A percentile compares a stretch with the other conserved stretches of the same genome.
phyloP scores from a whole-genome alignment of 106 monocot species.

The Apostasia ramifera region DNA sequence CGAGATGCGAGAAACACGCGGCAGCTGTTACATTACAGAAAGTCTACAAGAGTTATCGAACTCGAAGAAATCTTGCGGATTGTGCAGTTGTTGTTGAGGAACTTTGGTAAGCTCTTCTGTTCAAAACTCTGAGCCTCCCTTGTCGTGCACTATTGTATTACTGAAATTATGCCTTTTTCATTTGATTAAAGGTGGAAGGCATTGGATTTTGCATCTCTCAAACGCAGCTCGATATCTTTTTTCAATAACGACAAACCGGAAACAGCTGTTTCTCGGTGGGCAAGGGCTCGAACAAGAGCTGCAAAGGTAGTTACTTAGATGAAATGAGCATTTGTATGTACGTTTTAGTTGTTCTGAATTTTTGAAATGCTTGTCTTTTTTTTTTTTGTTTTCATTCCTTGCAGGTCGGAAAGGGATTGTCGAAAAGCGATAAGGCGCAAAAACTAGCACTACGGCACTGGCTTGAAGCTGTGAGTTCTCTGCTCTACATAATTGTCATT shows the following conservation, averaged over 20 bases:
- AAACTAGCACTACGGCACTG: slow-evolving; percentile 73
- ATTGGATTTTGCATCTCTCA: slow-evolving; percentile 67
- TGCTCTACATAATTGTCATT: no score
- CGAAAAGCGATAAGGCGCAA: slow-evolving; percentile 58
- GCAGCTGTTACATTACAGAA: slow-evolving; percentile 80
- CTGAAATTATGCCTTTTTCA: neutral
- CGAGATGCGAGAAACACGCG: slow-evolving; percentile 45
- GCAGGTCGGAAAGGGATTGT: slow-evolving; percentile 67
- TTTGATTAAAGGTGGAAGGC: slow-evolving; percentile 57
- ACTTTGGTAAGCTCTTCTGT: slow-evolving; percentile 42
- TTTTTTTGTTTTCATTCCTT: slow-evolving; percentile 1
- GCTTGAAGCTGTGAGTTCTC: slow-evolving; percentile 64
- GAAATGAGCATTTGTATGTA: neutral
- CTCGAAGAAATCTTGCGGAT: slow-evolving; percentile 80
- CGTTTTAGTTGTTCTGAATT: neutral
- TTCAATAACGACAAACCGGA: slow-evolving; percentile 49
- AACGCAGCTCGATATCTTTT: slow-evolving; percentile 70
- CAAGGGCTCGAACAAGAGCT: slow-evolving; percentile 61
- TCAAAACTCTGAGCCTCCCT: neutral
- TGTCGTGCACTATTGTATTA: neutral
- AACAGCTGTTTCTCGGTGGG: slow-evolving; percentile 64
- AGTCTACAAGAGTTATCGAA: slow-evolving; percentile 86
- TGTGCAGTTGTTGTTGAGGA: slow-evolving; percentile 85
- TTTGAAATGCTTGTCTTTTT: neutral
- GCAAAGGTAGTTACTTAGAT: slow-evolving; percentile 53